phyloP scores from a whole-genome alignment of 257 asterid genomes.

The Nicotiana attenuata region DNA sequence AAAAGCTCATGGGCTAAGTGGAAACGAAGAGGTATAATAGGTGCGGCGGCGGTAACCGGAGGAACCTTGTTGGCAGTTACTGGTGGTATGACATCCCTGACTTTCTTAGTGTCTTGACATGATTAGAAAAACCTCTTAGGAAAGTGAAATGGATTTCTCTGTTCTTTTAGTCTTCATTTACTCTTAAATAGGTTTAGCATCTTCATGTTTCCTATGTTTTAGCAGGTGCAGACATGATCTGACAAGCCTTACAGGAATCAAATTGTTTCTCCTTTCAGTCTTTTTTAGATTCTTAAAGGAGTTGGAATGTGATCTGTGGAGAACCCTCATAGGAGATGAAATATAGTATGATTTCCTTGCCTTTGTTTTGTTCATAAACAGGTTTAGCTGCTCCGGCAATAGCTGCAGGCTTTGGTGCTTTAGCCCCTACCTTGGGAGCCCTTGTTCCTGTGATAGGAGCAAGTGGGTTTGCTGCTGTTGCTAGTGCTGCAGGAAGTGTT shows the following conservation, averaged over 20 bases:
- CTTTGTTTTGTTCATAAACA: slow-evolving; percentile 16
- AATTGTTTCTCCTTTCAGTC: background rate
- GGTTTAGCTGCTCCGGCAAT: slow-evolving; percentile 99
- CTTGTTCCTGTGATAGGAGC: slow-evolving; percentile 91
- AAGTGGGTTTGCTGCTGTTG: slow-evolving; percentile 89
- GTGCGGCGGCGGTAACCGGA: slow-evolving; percentile 98
- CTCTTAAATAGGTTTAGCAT: background rate
- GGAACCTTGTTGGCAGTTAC: slow-evolving; percentile 96
- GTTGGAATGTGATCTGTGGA: background rate
- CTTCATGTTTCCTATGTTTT: background rate
- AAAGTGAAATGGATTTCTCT: background rate
- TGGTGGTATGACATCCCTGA: slow-evolving; percentile 52
- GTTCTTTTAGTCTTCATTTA: background rate
- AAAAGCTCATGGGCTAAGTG: slow-evolving; percentile 71
- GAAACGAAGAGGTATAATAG: slow-evolving; percentile 94
- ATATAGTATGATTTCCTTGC: background rate
- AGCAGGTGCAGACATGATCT: background rate
- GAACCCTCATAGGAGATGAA: background rate
- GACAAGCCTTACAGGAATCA: background rate
- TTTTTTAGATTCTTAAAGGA: background rate
- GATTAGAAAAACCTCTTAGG: background rate
- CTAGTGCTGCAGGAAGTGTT: slow-evolving; percentile 92
- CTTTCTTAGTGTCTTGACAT: slow-evolving; percentile 1
- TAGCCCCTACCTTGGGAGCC: slow-evolving; percentile 89
- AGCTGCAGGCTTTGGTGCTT: slow-evolving; percentile 89